Conservation (phyloP, 768 basidiomycete genomes). For the Sistotremastrum niveocremeum region DNA sequence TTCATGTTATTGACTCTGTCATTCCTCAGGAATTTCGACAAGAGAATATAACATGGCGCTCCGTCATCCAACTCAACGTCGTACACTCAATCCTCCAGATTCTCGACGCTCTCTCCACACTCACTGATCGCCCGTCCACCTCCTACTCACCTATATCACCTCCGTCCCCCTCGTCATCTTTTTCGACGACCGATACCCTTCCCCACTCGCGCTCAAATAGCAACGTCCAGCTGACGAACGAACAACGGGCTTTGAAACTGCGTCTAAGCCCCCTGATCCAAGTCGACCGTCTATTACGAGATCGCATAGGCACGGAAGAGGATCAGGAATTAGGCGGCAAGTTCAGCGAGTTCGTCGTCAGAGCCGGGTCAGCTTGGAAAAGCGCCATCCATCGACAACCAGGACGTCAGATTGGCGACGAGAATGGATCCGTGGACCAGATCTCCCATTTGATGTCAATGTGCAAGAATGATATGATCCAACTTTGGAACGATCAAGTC, state of each 20-base stretch:
- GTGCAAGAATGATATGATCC: slow-evolving; percentile 7
- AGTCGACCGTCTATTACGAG: slow-evolving; percentile 12
- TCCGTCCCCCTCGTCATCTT: too few relatives aligned
- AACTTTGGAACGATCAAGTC: slow-evolving; percentile 8
- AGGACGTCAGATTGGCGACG: background rate
- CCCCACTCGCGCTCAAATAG: too few relatives aligned
- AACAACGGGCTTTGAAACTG: slow-evolving; percentile 21
- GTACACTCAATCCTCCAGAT: slow-evolving; percentile 66
- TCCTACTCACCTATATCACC: too few relatives aligned
- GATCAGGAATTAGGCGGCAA: too few relatives aligned
- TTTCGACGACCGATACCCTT: too few relatives aligned
- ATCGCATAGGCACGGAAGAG: too few relatives aligned
- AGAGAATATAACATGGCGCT: slow-evolving; percentile 71
- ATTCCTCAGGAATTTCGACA: slow-evolving; percentile 63
- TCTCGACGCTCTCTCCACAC: slow-evolving; percentile 35
- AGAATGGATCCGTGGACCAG: slow-evolving; percentile 2
- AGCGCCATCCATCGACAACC: too few relatives aligned
- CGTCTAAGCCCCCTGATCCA: slow-evolving; percentile 22
- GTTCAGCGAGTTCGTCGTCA: too few relatives aligned
- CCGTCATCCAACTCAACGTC: slow-evolving; percentile 72
- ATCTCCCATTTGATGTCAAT: slow-evolving; percentile 1
- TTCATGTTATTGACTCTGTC: slow-evolving; percentile 1
- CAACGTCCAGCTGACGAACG: slow-evolving; percentile 8
- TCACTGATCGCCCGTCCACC: too few relatives aligned
- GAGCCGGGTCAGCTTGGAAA: too few relatives aligned